Conservation (phyloP, 2,329 filamentous ascomycete species). For the Neopestalotiopsis sp. region DNA sequence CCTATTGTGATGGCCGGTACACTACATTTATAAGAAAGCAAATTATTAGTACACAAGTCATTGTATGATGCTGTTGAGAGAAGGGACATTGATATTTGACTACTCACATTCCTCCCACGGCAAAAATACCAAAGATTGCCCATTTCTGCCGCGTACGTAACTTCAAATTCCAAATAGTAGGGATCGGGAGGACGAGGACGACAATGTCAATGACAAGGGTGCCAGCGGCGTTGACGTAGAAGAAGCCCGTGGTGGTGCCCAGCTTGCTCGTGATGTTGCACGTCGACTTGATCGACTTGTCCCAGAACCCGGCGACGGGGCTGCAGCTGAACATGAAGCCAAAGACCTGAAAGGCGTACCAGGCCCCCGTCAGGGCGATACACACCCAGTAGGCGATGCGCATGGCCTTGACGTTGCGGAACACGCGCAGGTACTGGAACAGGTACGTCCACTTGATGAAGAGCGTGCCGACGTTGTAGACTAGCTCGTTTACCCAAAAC, state of each 20-base stretch:
- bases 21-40: constrained; percentile 22
- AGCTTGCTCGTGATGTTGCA: neutral
- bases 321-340: constrained; percentile 4
- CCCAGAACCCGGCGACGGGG: neutral
- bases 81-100: neutral
- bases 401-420: constrained; percentile 23
- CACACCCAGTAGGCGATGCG: constrained; percentile 1
- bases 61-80: neutral
- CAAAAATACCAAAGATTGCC: constrained; percentile 34
- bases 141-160: constrained; percentile 29
- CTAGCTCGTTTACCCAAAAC: constrained; percentile 45
- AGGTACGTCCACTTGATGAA: constrained; percentile 45
- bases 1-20: constrained; percentile 29
- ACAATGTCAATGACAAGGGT: constrained; percentile 35
- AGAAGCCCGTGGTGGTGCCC: neutral
- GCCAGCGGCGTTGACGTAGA: constrained; percentile 34
- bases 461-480: constrained; percentile 43
- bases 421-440: constrained; percentile 44
- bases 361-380: neutral
- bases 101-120: constrained; percentile 35
- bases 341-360: neutral
- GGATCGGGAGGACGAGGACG: constrained; percentile 33
- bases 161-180: constrained; percentile 31
- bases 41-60: neutral
- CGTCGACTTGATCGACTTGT: neutral